Evolutionary conservation across 2,329 filamentous ascomycete genomes (phyloP).

Genomic region (Leptographium radiaticola): DNA sequence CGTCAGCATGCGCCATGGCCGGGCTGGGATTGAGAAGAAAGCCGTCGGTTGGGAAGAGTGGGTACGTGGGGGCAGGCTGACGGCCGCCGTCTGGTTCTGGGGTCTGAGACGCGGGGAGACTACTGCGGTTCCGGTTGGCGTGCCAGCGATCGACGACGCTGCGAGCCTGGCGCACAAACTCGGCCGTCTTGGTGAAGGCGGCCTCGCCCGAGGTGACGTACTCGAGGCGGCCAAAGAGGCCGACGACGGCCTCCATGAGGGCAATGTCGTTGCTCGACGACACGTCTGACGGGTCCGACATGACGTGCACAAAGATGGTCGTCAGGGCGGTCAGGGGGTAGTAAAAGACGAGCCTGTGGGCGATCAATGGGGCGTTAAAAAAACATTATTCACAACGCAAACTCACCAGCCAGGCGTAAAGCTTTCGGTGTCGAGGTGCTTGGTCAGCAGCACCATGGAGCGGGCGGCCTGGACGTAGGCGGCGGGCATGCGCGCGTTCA

Average conservation of each 20-base stretch:
- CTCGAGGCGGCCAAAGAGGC: conserved; percentile 5
- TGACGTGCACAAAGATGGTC: conserved; percentile 4
- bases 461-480: conserved; percentile 2
- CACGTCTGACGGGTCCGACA: background rate
- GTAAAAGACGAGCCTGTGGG: conserved; percentile 3
- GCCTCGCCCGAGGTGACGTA: conserved; percentile 5
- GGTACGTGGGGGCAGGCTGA: background rate
- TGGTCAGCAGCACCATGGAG: conserved; percentile 2
- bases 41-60: background rate
- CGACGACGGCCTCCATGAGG: conserved; percentile 4
- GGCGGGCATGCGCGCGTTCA: background rate
- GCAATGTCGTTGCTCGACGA: conserved; percentile 3
- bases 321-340: conserved; percentile 4
- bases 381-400: too few species aligned
- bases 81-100: background rate
- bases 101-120: background rate
- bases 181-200: conserved; percentile 4
- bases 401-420: conserved; percentile 2
- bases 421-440: conserved; percentile 4
- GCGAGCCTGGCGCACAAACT: conserved; percentile 6
- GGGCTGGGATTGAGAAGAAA: background rate
- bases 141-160: background rate
- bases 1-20: background rate
- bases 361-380: background rate
- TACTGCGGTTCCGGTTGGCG: background rate